Conservation (phyloP, 306 rosid species). For the Sophora flavescens region DNA sequence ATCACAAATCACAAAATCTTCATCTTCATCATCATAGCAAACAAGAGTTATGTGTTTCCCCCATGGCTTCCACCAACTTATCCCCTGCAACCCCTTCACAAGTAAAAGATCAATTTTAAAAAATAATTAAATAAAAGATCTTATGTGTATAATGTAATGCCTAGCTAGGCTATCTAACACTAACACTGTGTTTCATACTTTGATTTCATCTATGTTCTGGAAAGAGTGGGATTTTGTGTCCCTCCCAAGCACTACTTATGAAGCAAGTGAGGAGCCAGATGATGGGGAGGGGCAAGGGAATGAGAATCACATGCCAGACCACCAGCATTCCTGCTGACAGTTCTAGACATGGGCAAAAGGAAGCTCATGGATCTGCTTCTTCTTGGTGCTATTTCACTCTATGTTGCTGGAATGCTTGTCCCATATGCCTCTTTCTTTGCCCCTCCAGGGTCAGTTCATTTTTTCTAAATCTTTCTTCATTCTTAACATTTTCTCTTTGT, state of each 20-base stretch:
- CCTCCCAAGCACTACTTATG: conserved; percentile 57
- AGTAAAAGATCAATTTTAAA: conserved; percentile 33
- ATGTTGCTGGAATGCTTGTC: conserved; percentile 70
- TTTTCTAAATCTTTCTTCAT: background rate
- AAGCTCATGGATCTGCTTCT: conserved; percentile 81
- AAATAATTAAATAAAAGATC: no score
- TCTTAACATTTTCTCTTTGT: background rate
- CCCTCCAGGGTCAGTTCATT: conserved; percentile 75
- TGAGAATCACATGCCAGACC: conserved; percentile 71
- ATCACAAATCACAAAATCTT: background rate
- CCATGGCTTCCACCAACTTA: conserved; percentile 70
- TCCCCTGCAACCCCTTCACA: conserved; percentile 65
- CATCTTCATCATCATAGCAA: no score
- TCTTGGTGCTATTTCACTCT: conserved; percentile 82
- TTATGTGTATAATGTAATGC: no score
- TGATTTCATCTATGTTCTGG: conserved; percentile 75
- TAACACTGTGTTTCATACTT: no score
- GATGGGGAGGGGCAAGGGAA: conserved; percentile 64
- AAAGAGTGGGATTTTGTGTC: conserved; percentile 68
- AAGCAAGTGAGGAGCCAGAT: conserved; percentile 56
- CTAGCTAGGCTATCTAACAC: no score
- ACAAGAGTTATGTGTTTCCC: background rate
- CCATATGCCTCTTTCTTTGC: conserved; percentile 80
- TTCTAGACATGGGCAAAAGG: conserved; percentile 91
- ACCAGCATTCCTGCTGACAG: conserved; percentile 78